These are phyloP conservation scores for Verticillium isaacii DNA, from an alignment of 2,329 filamentous ascomycete genomes.

Conservation along the genomic window DNA sequence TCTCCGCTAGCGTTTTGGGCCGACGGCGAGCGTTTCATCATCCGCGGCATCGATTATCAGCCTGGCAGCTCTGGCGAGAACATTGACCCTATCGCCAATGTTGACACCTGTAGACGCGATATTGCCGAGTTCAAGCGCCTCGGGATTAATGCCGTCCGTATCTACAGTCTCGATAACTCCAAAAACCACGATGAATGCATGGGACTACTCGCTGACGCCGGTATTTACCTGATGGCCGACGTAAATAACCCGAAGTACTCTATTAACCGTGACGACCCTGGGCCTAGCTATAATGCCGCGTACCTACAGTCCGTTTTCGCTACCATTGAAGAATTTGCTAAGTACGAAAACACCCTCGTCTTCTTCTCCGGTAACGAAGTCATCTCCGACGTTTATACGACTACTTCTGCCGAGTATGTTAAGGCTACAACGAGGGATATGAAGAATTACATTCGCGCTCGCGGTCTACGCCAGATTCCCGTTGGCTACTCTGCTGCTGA, in stretches of 20 bases:
- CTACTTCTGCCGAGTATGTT: conserved; percentile 64
- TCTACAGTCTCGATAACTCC: conserved; percentile 90
- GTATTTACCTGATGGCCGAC: conserved; percentile 88
- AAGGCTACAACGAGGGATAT: conserved; percentile 77
- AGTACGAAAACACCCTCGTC: conserved; percentile 81
- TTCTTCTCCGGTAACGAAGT: conserved; percentile 83
- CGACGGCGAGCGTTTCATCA: conserved; percentile 49
- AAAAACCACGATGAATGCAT: conserved; percentile 77
- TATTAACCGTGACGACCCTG: conserved; percentile 72
- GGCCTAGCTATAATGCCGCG: conserved; percentile 74
- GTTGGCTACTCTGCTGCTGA: conserved; percentile 77
- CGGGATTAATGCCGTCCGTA: conserved; percentile 85
- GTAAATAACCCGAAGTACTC: conserved; percentile 89
- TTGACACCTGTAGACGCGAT: conserved; percentile 68
- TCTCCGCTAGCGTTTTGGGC: conserved; percentile 49
- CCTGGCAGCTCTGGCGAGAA: conserved; percentile 53
- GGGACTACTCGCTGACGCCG: conserved; percentile 71
- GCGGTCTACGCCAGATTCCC: conserved; percentile 61
- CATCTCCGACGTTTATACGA: conserved; percentile 64
- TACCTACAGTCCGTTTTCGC: conserved; percentile 85
- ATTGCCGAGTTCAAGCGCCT: conserved; percentile 78
- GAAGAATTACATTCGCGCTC: conserved; percentile 61
- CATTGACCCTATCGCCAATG: conserved; percentile 70
- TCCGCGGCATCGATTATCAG: conserved; percentile 59
- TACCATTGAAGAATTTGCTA: conserved; percentile 76